Conservation (phyloP, 2,329 filamentous ascomycete genomes). For the Lithohypha guttulata region DNA sequence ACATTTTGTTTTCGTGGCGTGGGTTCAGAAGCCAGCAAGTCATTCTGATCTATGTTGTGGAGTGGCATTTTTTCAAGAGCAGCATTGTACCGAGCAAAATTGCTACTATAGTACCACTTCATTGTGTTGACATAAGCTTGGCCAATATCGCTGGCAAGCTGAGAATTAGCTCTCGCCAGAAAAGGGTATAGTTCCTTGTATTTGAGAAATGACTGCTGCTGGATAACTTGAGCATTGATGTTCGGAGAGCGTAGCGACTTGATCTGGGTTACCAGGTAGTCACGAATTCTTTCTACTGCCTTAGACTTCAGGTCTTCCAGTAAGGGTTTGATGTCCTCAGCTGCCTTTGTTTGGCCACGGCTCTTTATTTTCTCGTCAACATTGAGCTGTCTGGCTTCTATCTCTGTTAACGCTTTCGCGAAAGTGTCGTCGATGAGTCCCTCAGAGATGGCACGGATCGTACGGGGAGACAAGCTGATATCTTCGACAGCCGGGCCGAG, state of each 20-base stretch:
- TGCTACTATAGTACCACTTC: conserved; percentile 92
- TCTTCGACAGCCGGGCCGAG: conserved; percentile 85
- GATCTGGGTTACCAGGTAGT: conserved; percentile 89
- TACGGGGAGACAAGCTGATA: conserved; percentile 71
- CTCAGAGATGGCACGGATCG: conserved; percentile 76
- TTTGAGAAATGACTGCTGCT: conserved; percentile 79
- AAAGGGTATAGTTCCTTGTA: conserved; percentile 86
- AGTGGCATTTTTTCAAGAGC: conserved; percentile 76
- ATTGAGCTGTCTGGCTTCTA: conserved; percentile 65
- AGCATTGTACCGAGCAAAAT: conserved; percentile 79
- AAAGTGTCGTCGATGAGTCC: conserved; percentile 84
- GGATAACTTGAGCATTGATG: conserved; percentile 94
- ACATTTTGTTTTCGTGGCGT: conserved; percentile 47
- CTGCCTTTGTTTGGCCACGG: conserved; percentile 57
- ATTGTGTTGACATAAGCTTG: conserved; percentile 97
- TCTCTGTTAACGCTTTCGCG: conserved; percentile 69
- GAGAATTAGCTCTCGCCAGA: conserved; percentile 66
- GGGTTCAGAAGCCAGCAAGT: conserved; percentile 72
- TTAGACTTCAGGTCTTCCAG: conserved; percentile 65
- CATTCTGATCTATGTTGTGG: conserved; percentile 70
- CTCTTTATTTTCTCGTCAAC: conserved; percentile 58
- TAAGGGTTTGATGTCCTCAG: conserved; percentile 74
- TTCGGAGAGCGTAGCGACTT: conserved; percentile 88
- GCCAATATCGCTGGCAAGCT: conserved; percentile 79
- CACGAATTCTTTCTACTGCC: conserved; percentile 87